These are phyloP conservation scores for Candida railenensis DNA, from an alignment of 805 yeast species.

Conservation along the genomic window DNA sequence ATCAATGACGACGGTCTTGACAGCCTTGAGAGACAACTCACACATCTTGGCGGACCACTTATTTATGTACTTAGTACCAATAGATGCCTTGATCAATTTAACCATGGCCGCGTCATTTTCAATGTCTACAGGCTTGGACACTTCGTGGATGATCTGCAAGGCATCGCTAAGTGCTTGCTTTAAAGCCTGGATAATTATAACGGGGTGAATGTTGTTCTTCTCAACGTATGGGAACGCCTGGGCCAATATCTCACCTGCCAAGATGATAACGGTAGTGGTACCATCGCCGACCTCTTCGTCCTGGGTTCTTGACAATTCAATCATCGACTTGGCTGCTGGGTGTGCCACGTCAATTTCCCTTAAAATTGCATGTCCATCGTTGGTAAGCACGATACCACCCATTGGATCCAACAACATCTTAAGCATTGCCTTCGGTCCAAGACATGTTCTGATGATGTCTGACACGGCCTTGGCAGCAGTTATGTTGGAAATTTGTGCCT, in stretches of 20 bases:
- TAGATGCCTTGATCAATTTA: conserved; percentile 81
- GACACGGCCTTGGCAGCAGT: conserved; percentile 99
- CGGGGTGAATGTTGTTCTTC: conserved; percentile 94
- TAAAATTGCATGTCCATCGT: conserved; percentile 97
- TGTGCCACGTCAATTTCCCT: conserved; percentile 97
- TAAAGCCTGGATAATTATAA: conserved; percentile 89
- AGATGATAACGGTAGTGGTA: conserved; percentile 93
- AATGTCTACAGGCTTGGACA: conserved; percentile 80
- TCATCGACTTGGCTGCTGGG: conserved; percentile 99
- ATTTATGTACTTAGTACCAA: conserved; percentile 92
- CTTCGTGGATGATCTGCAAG: conserved; percentile 77
- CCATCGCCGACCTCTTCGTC: conserved; percentile 99
- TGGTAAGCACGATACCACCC: conserved; percentile 94
- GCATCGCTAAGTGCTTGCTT: conserved; percentile 91
- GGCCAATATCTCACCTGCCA: conserved; percentile 96
- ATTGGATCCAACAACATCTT: conserved; percentile 97
- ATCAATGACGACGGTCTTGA: conserved; percentile 72
- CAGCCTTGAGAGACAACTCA: conserved; percentile 80
- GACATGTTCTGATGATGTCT: conserved; percentile 94
- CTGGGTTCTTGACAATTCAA: conserved; percentile 93
- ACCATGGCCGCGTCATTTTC: conserved; percentile 85
- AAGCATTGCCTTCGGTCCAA: conserved; percentile 98
- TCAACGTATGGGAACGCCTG: conserved; percentile 94
- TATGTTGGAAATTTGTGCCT: conserved; percentile 94
- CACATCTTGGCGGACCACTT: conserved; percentile 94